phyloP scores from a whole-genome alignment of 352 stramenopile species.

The Phytopythium chamaehyphon region DNA sequence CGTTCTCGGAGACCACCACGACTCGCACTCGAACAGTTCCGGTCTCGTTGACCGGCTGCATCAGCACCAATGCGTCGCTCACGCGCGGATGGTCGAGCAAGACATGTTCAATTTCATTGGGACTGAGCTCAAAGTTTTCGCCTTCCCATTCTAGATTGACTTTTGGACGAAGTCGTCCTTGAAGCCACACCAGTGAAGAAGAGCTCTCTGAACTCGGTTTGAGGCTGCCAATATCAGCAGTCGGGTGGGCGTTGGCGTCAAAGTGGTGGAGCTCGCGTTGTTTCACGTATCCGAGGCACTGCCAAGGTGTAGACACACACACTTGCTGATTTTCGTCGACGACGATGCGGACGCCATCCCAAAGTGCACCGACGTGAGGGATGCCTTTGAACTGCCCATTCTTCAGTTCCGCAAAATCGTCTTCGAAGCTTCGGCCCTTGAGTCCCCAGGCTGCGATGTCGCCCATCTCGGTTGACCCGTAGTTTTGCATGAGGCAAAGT shows the following conservation, averaged over 20 bases:
- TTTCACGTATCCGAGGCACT: conserved; percentile 71
- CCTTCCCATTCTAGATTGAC: conserved; percentile 30
- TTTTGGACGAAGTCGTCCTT: conserved; percentile 51
- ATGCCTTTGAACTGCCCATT: not conserved
- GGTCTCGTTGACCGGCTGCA: conserved; percentile 16
- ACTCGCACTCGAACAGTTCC: conserved; percentile 29
- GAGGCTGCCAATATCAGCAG: conserved; percentile 49
- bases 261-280: conserved; percentile 41
- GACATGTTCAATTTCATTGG: conserved; percentile 37
- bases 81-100: conserved; percentile 35
- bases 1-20: conserved; percentile 16
- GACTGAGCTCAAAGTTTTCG: conserved; percentile 16
- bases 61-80: conserved; percentile 50
- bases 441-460: conserved; percentile 72
- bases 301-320: conserved; percentile 75
- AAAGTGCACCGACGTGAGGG: conserved; percentile 65
- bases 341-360: conserved; percentile 57
- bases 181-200: conserved; percentile 55
- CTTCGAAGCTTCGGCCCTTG: conserved; percentile 33
- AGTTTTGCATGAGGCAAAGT: conserved; percentile 81
- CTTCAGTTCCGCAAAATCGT: conserved; percentile 38
- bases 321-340: conserved; percentile 54
- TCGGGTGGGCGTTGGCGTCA: conserved; percentile 35
- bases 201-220: conserved; percentile 13
- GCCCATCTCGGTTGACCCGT: conserved; percentile 81